These are phyloP conservation scores for Colletotrichum echinochloae DNA, from an alignment of 2,329 filamentous ascomycete species.

Conservation along the genomic window DNA sequence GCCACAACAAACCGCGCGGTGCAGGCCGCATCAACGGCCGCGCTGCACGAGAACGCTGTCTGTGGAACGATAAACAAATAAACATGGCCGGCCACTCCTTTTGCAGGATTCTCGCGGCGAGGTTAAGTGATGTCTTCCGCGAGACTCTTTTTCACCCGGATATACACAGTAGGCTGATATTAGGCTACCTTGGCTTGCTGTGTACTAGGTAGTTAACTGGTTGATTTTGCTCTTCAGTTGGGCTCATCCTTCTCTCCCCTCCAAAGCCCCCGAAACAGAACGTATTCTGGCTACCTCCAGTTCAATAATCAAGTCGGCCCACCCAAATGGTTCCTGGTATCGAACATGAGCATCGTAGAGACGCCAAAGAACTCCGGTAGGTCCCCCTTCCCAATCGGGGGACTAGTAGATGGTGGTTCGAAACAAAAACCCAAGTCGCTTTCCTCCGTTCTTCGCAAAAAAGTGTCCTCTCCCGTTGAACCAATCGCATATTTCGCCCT, in stretches of 20 bases:
- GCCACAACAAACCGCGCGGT: slow-evolving; percentile 15
- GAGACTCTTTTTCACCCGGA: background rate
- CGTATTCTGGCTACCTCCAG: slow-evolving; percentile 10
- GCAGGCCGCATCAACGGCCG: slow-evolving; percentile 36
- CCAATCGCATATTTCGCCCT: slow-evolving; percentile 26
- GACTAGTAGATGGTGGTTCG: slow-evolving; percentile 27
- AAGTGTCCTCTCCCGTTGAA: slow-evolving; percentile 28
- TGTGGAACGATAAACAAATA: slow-evolving; percentile 34
- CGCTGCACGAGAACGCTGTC: slow-evolving; percentile 29
- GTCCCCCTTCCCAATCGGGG: slow-evolving; percentile 1
- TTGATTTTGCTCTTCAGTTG: slow-evolving; percentile 5
- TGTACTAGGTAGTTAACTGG: slow-evolving; percentile 18
- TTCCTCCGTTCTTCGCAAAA: slow-evolving; percentile 37
- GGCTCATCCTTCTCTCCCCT: background rate
- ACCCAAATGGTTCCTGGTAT: slow-evolving; percentile 39
- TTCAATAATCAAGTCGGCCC: slow-evolving; percentile 22
- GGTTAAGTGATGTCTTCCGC: background rate
- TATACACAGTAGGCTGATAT: slow-evolving; percentile 39
- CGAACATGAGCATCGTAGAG: slow-evolving; percentile 41
- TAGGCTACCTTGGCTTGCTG: slow-evolving; percentile 35
- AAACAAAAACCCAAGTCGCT: slow-evolving; percentile 30
- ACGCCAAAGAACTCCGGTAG: slow-evolving; percentile 41
- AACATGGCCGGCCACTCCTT: background rate
- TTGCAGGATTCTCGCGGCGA: background rate
- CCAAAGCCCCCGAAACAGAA: slow-evolving; percentile 6